Evolutionary conservation across 2,329 filamentous ascomycete genomes (phyloP), one percentile per base, ranked within the genome.

Genomic region (Ustilaginoidea virens): DNA sequence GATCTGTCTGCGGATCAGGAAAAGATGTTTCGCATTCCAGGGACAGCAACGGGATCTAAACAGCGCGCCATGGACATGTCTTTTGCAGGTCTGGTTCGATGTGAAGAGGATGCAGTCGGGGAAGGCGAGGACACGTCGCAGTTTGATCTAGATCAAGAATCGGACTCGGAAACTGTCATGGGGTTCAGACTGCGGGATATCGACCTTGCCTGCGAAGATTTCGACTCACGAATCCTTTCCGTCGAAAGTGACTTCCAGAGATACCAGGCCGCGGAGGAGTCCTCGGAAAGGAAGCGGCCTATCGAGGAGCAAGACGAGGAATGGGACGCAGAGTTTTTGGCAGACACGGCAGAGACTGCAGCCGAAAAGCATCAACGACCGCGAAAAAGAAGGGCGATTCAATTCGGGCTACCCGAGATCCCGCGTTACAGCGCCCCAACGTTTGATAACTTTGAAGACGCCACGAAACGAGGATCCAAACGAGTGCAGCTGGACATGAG

Each of bases 1-100:
- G 90, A 98, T 36, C 60, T 96, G 19, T 79, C 81, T 3, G 66
- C 71, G 26, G 90, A 96, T 42, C 80, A 92, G 39, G 82, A 92
- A 50, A 83, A 85, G 41, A 63, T 69, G 16, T 98, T 96, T 49
- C 74, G 75, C 32, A 70, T 87, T n/a, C 65, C 72, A 1, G 74
- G 74, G 1, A 65, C 72, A 16, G 62, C 66, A 1, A 57, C 60
- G 4, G 67, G 73, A 25, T 15, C 25, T 8, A 67, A 71, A 26
- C 63, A 72, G 34, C 67, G 66, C 16, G 52, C 74, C 15, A 58
- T 69, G 26, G 60, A 68, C 17, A 53, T 52, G 4, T 60, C 67
- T 18, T 47, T 58, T 2, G 63, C 58, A 37, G 61, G 65, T 0
- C 44, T 68, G 6, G 50, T 71, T 4, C 52, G 47, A 8, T 62